These are phyloP conservation scores for Fomitiporia mediterranea DNA, from an alignment of 1,284 basidiomycete genomes.

Conservation along the genomic window DNA sequence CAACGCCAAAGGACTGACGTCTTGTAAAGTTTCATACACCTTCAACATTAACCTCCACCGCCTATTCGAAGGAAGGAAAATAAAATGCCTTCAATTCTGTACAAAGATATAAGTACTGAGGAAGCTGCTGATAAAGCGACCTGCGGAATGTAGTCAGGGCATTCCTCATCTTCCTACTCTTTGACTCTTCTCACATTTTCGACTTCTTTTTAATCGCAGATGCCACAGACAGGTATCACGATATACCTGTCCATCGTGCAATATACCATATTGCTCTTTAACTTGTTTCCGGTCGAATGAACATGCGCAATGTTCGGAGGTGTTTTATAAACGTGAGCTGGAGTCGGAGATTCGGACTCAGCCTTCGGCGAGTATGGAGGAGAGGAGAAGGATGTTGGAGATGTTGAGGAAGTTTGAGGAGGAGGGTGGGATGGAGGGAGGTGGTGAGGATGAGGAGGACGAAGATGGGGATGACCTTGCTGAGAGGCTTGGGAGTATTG, in stretches of 20 bases:
- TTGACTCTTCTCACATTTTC: no score
- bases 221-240: constrained; percentile 70
- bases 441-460: constrained; percentile 34
- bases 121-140: background rate
- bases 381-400: constrained; percentile 60
- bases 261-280: constrained; percentile 74
- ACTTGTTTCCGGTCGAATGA: constrained; percentile 73
- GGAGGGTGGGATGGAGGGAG: constrained; percentile 39
- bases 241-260: constrained; percentile 78
- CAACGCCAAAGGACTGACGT: no score
- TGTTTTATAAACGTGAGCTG: constrained; percentile 70
- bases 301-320: constrained; percentile 69
- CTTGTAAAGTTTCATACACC: no score
- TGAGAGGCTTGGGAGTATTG: constrained; percentile 48
- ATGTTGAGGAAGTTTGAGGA: constrained; percentile 69
- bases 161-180: background rate
- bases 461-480: constrained; percentile 44
- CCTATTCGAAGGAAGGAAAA: background rate
- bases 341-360: constrained; percentile 52
- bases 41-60: background rate
- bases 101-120: no score
- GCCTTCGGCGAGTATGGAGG: constrained; percentile 48
- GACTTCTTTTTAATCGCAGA: constrained; percentile 34
- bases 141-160: constrained; percentile 13
- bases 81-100: background rate